Conservation (phyloP, 345 rosid genomes). For the Mercurialis annua region DNA sequence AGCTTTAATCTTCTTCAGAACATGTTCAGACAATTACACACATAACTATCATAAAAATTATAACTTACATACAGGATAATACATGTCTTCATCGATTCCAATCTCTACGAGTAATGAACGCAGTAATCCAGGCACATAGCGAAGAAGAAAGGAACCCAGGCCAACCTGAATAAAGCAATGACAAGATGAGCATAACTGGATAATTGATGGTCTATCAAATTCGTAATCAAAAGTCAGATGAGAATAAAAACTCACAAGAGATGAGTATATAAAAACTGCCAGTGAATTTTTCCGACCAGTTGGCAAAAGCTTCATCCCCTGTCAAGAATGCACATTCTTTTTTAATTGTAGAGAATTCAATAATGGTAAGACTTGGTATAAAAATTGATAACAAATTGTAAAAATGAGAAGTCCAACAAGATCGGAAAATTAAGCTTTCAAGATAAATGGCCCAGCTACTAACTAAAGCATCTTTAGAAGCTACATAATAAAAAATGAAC, state of each 20-base stretch:
- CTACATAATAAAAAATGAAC: neutral
- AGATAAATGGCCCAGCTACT: neutral
- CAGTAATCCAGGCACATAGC: slow-evolving; percentile 63
- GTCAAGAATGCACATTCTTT: slow-evolving; percentile 19
- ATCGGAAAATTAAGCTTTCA: neutral
- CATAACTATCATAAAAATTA: slow-evolving; percentile 6
- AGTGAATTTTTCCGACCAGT: slow-evolving; percentile 81
- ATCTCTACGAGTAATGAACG: slow-evolving; percentile 60
- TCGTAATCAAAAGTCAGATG: neutral
- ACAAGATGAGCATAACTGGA: neutral
- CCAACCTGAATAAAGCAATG: slow-evolving; percentile 55
- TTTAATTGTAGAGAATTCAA: neutral
- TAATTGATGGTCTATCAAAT: neutral
- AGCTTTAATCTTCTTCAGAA: neutral
- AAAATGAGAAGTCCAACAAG: neutral
- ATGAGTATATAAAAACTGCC: slow-evolving; percentile 74
- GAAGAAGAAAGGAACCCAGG: slow-evolving; percentile 78
- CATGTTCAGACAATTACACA: neutral
- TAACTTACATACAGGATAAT: slow-evolving; percentile 97
- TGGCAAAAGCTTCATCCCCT: slow-evolving; percentile 96
- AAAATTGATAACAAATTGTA: neutral
- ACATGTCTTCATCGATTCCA: slow-evolving; percentile 92
- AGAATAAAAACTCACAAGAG: slow-evolving; percentile 48
- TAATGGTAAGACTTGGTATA: slow-evolving; percentile 3
- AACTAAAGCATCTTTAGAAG: neutral